These are phyloP conservation scores for Rhinocladiella mackenziei DNA, from an alignment of 2,329 filamentous ascomycete species.

Conservation along the genomic window DNA sequence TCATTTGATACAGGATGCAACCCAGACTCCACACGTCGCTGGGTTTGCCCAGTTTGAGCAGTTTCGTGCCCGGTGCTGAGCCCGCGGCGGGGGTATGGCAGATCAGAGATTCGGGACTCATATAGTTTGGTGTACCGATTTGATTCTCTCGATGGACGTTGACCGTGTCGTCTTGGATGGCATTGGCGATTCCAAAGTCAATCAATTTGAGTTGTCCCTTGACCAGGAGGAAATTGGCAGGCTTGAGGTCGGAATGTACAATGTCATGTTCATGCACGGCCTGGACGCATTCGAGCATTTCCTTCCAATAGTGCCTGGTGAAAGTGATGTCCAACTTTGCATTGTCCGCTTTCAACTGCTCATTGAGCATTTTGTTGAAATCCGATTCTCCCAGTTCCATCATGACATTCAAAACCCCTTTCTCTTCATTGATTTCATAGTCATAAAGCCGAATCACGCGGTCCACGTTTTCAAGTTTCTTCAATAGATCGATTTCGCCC, in stretches of 20 bases:
- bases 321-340: slow-evolving; percentile 81
- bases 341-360: slow-evolving; percentile 66
- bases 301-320: slow-evolving; percentile 97
- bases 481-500: slow-evolving; percentile 88
- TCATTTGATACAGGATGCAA: slow-evolving; percentile 97
- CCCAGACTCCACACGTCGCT: slow-evolving; percentile 95
- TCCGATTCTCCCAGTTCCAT: slow-evolving; percentile 98
- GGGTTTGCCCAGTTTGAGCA: slow-evolving; percentile 94
- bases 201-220: slow-evolving; percentile 90
- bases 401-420: slow-evolving; percentile 80
- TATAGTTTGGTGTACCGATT: slow-evolving; percentile 96
- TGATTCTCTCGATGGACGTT: slow-evolving; percentile 96
- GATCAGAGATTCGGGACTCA: slow-evolving; percentile 91
- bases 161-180: slow-evolving; percentile 93
- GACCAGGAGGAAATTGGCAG: slow-evolving; percentile 92
- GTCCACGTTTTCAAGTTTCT: slow-evolving; percentile 76
- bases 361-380: slow-evolving; percentile 76
- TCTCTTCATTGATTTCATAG: slow-evolving; percentile 89
- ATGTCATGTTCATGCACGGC: slow-evolving; percentile 87
- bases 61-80: slow-evolving; percentile 53
- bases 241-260: slow-evolving; percentile 95
- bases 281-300: slow-evolving; percentile 94
- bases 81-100: slow-evolving; percentile 70
- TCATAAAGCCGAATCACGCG: slow-evolving; percentile 87
- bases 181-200: slow-evolving; percentile 97